Percentiles rank a stretch among this genome's conserved stretches.
Conservation (phyloP, 2,329 filamentous ascomycete genomes). For the Neonectria hederae region DNA sequence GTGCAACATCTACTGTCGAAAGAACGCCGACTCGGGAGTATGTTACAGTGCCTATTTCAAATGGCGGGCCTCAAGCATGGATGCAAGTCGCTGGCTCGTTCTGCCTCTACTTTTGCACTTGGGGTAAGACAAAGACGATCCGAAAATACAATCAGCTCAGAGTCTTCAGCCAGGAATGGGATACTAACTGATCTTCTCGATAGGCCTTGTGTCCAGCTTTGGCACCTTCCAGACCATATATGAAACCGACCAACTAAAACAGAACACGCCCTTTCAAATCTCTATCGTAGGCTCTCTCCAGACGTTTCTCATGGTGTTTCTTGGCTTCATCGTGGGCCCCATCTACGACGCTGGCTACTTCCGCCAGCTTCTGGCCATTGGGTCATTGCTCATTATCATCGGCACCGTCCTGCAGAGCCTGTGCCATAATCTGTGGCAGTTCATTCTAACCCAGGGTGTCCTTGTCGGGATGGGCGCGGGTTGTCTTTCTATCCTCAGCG, state of each 20-base stretch:
- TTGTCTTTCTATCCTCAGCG: conserved; percentile 80
- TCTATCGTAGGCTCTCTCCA: conserved; percentile 36
- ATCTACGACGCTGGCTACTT: conserved; percentile 37
- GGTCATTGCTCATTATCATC: conserved; percentile 31
- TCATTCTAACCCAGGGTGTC: conserved; percentile 78
- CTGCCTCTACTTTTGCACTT: conserved; percentile 38
- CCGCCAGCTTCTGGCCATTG: conserved; percentile 22
- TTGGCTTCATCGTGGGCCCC: conserved; percentile 34
- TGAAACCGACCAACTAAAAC: conserved; percentile 20
- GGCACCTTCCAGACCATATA: conserved; percentile 41
- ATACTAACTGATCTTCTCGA: not conserved
- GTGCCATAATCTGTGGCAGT: conserved; percentile 73
- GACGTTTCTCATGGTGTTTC: conserved; percentile 37
- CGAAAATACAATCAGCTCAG: not conserved
- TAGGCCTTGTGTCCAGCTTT: conserved; percentile 37
- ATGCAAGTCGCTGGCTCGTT: conserved; percentile 36
- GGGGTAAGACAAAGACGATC: conserved; percentile 28
- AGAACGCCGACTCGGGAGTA: not conserved
- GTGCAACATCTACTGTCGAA: not conserved
- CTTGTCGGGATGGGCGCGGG: conserved; percentile 76
- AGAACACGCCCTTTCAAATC: conserved; percentile 31
- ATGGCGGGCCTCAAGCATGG: conserved; percentile 35
- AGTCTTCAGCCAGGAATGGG: not conserved
- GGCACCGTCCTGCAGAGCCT: conserved; percentile 35
- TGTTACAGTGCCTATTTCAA: not conserved